Evolutionary conservation across 1,284 basidiomycete genomes (phyloP).

Genomic region (Afroboletus lepidellus): DNA sequence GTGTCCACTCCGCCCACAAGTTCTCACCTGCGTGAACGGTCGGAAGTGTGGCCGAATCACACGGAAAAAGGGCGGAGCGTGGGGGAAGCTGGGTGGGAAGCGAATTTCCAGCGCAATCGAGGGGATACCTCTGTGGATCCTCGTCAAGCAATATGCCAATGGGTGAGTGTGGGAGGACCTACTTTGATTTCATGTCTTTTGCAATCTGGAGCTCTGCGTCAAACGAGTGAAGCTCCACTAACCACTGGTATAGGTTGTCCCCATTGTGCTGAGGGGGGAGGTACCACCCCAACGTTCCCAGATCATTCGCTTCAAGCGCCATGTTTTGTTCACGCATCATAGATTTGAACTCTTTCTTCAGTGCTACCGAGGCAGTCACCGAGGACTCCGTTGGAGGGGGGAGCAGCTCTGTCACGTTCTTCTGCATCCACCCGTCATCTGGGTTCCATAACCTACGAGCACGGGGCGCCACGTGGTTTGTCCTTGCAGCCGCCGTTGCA

Average conservation of each 20-base stretch:
- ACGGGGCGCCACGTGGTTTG: not conserved
- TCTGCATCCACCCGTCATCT: conserved; percentile 47
- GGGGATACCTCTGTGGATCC: conserved; percentile 45
- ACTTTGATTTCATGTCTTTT: conserved; percentile 52
- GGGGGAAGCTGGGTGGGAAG: conserved; percentile 57
- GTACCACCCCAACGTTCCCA: conserved; percentile 65
- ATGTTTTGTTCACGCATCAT: conserved; percentile 57
- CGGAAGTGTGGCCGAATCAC: conserved; percentile 61
- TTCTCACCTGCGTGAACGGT: conserved; percentile 48
- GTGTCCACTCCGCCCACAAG: not conserved
- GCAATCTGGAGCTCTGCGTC: conserved; percentile 54
- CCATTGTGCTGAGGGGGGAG: conserved; percentile 55
- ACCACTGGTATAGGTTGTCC: conserved; percentile 68
- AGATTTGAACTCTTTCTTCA: conserved; percentile 53
- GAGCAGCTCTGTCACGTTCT: conserved; percentile 44
- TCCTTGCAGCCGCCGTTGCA: not conserved
- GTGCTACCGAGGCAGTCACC: conserved; percentile 48
- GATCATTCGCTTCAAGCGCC: conserved; percentile 46
- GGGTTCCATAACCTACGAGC: conserved; percentile 50
- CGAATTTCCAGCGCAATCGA: conserved; percentile 64
- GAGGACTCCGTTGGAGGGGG: conserved; percentile 54
- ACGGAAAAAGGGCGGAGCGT: conserved; percentile 61
- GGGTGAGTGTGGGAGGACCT: conserved; percentile 19
- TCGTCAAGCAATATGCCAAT: not conserved
- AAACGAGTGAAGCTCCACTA: conserved; percentile 66